These are phyloP conservation scores for Podospora pseudoanserina DNA, from an alignment of 495 filamentous ascomycete genomes.

Conservation along the genomic window DNA sequence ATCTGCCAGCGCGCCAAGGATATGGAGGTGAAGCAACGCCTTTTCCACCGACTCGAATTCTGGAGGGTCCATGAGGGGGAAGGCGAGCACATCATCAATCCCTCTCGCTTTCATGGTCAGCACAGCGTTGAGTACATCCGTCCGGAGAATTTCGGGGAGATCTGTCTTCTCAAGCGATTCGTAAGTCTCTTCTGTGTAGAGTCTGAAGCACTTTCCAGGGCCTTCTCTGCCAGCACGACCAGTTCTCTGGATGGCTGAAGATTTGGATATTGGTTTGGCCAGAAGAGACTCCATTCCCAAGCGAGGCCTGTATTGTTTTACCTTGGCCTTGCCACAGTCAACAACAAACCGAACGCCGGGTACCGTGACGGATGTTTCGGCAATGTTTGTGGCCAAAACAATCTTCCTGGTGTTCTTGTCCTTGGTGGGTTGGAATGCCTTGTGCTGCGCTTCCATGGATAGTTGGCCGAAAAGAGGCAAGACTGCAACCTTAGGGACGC, in stretches of 20 bases:
- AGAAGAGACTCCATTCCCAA: conserved; percentile 94
- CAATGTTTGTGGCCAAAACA: conserved; percentile 93
- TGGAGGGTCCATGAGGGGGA: conserved; percentile 82
- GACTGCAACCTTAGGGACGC: conserved; percentile 65
- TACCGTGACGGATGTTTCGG: conserved; percentile 95
- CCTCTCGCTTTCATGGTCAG: conserved; percentile 93
- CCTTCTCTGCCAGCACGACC: conserved; percentile 94
- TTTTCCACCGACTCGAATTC: conserved; percentile 74
- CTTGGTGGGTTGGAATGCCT: conserved; percentile 75
- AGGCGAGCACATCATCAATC: conserved; percentile 73
- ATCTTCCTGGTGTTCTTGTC: conserved; percentile 74
- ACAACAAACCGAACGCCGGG: conserved; percentile 88
- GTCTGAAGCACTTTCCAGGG: conserved; percentile 79
- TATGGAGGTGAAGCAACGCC: conserved; percentile 74
- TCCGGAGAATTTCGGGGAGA: conserved; percentile 84
- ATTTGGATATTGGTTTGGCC: conserved; percentile 86
- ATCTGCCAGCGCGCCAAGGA: conserved; percentile 71
- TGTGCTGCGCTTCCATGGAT: conserved; percentile 70
- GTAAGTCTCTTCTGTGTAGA: conserved; percentile 85
- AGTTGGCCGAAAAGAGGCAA: conserved; percentile 51
- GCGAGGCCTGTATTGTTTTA: conserved; percentile 82
- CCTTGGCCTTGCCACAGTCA: conserved; percentile 90
- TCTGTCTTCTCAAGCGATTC: conserved; percentile 64
- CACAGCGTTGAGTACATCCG: conserved; percentile 80
- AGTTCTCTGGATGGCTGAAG: conserved; percentile 84